These are phyloP conservation scores for Marasmius oreades DNA, from an alignment of 1,284 basidiomycete genomes.

Conservation along the genomic window DNA sequence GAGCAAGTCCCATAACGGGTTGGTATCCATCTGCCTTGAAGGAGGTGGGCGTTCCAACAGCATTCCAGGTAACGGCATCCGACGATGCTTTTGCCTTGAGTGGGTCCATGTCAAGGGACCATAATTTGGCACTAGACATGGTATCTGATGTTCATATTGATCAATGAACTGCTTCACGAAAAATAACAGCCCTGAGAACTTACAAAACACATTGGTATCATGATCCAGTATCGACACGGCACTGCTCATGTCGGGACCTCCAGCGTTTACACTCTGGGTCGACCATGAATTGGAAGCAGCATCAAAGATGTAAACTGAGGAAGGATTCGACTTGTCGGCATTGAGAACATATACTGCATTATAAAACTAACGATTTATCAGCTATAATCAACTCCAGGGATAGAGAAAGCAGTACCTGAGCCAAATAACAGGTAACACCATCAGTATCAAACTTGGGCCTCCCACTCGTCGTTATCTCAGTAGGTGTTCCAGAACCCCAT, in stretches of 20 bases:
- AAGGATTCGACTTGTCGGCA: constrained; percentile 64
- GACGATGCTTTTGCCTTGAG: constrained; percentile 54
- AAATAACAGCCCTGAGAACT: constrained; percentile 21
- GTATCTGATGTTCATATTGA: neutral
- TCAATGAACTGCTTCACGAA: neutral
- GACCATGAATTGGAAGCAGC: constrained; percentile 62
- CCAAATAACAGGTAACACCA: constrained; percentile 70
- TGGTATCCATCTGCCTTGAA: constrained; percentile 53
- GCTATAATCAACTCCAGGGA: neutral
- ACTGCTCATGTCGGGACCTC: constrained; percentile 51
- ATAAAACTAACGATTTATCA: constrained; percentile 43
- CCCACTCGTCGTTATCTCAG: constrained; percentile 62
- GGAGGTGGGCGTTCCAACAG: constrained; percentile 45
- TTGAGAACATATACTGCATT: constrained; percentile 81
- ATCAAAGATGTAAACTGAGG: constrained; percentile 67
- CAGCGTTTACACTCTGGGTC: constrained; percentile 48
- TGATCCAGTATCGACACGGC: constrained; percentile 78
- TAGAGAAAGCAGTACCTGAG: constrained; percentile 41
- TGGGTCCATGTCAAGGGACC: constrained; percentile 55
- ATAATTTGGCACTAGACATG: neutral
- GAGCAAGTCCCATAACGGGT: constrained; percentile 74
- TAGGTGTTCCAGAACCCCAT: constrained; percentile 59
- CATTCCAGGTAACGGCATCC: constrained; percentile 57
- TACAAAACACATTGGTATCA: constrained; percentile 84
- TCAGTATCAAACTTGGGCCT: constrained; percentile 73